Base-by-base conservation (phyloP, 106 monocot species). In the Chionographis japonica region DNA sequence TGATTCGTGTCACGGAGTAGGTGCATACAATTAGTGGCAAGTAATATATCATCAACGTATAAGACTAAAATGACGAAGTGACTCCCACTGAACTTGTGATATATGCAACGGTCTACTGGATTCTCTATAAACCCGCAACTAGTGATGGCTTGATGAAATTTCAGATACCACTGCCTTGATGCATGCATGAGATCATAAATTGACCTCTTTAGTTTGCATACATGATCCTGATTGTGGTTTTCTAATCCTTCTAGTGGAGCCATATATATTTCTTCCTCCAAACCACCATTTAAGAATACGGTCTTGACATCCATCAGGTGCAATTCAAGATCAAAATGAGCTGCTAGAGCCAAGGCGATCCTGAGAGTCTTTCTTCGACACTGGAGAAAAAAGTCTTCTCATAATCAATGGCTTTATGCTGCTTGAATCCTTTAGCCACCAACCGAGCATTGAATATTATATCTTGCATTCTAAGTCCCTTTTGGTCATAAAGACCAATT, bases 81-180 rank as follows among this genome's bases (percentile, higher is more conserved):
- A 15, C 62, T 62, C 62, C 62, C 62, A 62, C 41, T 42, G 7
- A 62, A 62, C 16, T 62, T 62, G 8, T 54, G 13, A 54, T 54
- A 8, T 3, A 54, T 54, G 16, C 16, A 16, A 13, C 14, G 0
- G 4, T 54, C 3, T 13, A 54, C 12, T 16, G 12, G 12, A 10
- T 54, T 54, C 1, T 16, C 14, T 4, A 4, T 15, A 4, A 4
- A 13, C 4, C 4, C 16, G 27, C 27, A 15, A 16, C 4, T 54
- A 16, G 16, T 15, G 15, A 54, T 54, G 12, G 1, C 12, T 15
- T 13, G 8, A 54, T 54, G 14, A 15, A 15, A 54, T 1, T 15
- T 15, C 1, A 16, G 6, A 54, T 13, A 4, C 12, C 16, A 16
- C 12, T 16, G 12, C 16, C 14, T 15, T 15, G 4, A 54, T 54